Evolutionary conservation across 2,329 filamentous ascomycete species (phyloP).

Genomic region (Sclerotiophoma versabilis): DNA sequence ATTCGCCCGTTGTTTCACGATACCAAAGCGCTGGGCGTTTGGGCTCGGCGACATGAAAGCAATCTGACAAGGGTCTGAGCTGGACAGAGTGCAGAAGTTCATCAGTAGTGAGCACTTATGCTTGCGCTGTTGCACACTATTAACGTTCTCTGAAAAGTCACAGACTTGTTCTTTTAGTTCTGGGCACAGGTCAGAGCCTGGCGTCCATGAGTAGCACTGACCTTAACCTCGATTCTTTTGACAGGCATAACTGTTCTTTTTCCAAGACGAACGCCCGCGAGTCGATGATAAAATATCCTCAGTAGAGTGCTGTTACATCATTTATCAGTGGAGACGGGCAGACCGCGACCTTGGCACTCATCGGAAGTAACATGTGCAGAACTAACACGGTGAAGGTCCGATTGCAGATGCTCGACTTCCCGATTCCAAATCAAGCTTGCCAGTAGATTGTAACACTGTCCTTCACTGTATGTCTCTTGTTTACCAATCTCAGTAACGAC

Average conservation of each 20-base stretch:
- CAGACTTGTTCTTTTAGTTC: not conserved
- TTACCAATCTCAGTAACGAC: too few species aligned
- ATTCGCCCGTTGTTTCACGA: constrained; percentile 10
- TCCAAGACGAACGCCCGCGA: too few species aligned
- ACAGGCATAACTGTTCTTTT: not conserved
- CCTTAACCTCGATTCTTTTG: too few species aligned
- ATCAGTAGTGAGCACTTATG: not conserved
- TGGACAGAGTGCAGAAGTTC: not conserved
- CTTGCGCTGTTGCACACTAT: not conserved
- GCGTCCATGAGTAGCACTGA: too few species aligned
- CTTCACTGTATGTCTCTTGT: too few species aligned
- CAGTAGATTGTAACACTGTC: not conserved
- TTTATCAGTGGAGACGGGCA: not conserved
- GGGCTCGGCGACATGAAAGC: constrained; percentile 4
- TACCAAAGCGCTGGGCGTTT: not conserved
- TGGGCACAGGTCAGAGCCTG: too few species aligned
- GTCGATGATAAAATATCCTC: too few species aligned
- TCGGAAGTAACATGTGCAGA: not conserved
- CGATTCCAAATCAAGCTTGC: not conserved
- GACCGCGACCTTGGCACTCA: not conserved
- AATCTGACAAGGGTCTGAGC: not conserved
- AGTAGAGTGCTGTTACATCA: not conserved
- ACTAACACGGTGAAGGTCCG: not conserved
- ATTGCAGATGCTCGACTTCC: not conserved
- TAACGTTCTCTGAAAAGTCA: not conserved